These are phyloP conservation scores for Fomitopsis pinicola DNA, from an alignment of 1,284 basidiomycete genomes.

Conservation along the genomic window DNA sequence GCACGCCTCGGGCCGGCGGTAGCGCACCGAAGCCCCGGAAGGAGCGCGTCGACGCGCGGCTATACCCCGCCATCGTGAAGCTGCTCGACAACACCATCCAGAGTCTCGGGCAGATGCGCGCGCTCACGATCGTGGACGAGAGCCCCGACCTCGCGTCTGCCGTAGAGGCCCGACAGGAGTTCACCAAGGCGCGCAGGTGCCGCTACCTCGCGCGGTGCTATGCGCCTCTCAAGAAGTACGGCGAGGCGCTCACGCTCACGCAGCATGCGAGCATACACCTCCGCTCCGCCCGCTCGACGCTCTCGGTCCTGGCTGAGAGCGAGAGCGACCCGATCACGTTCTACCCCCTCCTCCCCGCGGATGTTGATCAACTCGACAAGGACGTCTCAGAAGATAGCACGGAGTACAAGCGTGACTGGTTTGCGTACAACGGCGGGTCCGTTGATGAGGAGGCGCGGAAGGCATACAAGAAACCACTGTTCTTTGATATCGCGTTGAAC, in stretches of 20 bases:
- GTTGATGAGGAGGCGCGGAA: conserved; percentile 36
- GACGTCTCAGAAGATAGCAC: conserved; percentile 45
- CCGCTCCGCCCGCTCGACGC: conserved; percentile 57
- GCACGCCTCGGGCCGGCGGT: conserved; percentile 18
- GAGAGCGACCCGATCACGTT: conserved; percentile 49
- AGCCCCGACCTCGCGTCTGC: conserved; percentile 76
- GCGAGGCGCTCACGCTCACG: conserved; percentile 64
- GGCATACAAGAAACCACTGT: conserved; percentile 74
- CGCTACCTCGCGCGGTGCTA: conserved; percentile 72
- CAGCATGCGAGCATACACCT: conserved; percentile 68
- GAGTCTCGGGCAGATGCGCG: conserved; percentile 78
- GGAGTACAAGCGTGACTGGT: conserved; percentile 75
- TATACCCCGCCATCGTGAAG: conserved; percentile 84
- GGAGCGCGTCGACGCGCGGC: conserved; percentile 56
- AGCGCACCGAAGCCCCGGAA: conserved; percentile 35
- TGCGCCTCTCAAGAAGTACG: conserved; percentile 61
- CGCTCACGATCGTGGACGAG: conserved; percentile 83
- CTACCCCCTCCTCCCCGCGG: conserved; percentile 45
- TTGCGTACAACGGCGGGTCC: conserved; percentile 67
- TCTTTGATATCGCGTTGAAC: conserved; percentile 94
- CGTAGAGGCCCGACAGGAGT: conserved; percentile 72
- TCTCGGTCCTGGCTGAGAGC: conserved; percentile 33
- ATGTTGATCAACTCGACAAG: conserved; percentile 50
- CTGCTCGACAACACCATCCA: conserved; percentile 83
- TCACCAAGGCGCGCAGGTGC: conserved; percentile 71